Evolutionary conservation across 148 eudicot genomes (phyloP).

Genomic region (Arctostaphylos glauca): DNA sequence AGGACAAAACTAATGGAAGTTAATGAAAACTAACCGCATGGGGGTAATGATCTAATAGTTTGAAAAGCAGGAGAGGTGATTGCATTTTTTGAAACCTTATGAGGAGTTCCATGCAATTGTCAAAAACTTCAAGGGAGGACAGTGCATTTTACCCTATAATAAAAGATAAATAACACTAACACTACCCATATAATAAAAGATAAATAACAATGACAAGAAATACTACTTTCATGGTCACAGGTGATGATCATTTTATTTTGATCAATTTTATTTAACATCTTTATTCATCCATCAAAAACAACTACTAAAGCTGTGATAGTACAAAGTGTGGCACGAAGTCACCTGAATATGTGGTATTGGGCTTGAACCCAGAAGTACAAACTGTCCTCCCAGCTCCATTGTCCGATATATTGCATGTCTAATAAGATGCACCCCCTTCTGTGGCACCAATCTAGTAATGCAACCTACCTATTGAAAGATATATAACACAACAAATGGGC

Average conservation of each 20-base stretch:
- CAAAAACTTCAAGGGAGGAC: too few species aligned
- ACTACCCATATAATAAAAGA: too few species aligned
- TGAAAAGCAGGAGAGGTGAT: too few species aligned
- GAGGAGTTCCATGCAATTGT: too few species aligned
- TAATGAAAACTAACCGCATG: too few species aligned
- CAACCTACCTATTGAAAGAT: conserved; percentile 68
- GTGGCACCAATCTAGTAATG: conserved; percentile 94
- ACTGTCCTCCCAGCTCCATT: conserved; percentile 84
- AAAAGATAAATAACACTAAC: too few species aligned
- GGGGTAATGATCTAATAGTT: too few species aligned
- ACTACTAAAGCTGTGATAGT: not conserved
- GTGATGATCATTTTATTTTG: not conserved
- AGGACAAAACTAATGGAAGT: too few species aligned
- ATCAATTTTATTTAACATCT: not conserved
- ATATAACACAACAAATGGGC: conserved; percentile 6
- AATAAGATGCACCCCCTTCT: conserved; percentile 94
- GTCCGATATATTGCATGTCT: conserved; percentile 91
- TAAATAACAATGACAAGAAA: too few species aligned
- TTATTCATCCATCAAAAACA: not conserved
- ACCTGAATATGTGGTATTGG: conserved; percentile 91
- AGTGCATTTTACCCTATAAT: too few species aligned
- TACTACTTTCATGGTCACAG: not conserved
- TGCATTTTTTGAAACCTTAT: too few species aligned
- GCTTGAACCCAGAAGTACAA: conserved; percentile 94
- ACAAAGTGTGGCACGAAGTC: conserved; percentile 15